Evolutionary conservation across 257 asterid species (phyloP), one percentile per base, ranked within the genome.

Genomic region (Nicotiana undulata): DNA sequence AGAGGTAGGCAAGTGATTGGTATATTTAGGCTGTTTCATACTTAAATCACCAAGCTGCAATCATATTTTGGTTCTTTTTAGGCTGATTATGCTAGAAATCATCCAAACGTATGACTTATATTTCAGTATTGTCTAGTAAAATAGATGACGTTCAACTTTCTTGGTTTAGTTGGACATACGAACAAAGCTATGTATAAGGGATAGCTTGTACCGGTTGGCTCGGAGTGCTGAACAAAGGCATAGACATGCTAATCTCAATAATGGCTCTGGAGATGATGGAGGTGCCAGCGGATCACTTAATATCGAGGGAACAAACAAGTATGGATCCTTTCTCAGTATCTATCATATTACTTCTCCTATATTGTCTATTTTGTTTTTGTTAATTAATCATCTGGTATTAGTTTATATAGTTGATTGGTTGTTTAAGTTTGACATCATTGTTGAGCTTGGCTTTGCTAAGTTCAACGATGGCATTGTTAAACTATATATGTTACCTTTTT

Each of bases 111-210:
- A 32, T 44, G 37, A 66, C 52, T 6, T 44, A 70, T 44, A 53
- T 68, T 68, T 40, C 26, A 40, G 76, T 40, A 40, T 40, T 40
- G n/a, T 68, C 32, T 68, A n/a, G 76, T 68, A 49, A 28, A 2
- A 58, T 76, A 79, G 66, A 61, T 34, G 31, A 63, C 9, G 31
- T 80, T 76, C 67, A 81, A 46, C 76, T 65, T 72, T 84, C 76
- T 85, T 89, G 81, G 82, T 86, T 74, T 85, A 95, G 99, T 83
- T 95, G 98, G 97, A 95, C 86, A 64, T 82, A 83, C 88, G 85
- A 88, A 95, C 94, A 29, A 95, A 93, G 85, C 86, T 95, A 80
- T 92, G 97, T 91, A 91, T 95, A 87, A 88, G 97, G 86, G 99
- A 93, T 79, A 90, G 99, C 87, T 85, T 95, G 77, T 93, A 91